Evolutionary conservation across 768 basidiomycete genomes (phyloP).

Genomic region (Tylopilus cervinicoccineus): DNA sequence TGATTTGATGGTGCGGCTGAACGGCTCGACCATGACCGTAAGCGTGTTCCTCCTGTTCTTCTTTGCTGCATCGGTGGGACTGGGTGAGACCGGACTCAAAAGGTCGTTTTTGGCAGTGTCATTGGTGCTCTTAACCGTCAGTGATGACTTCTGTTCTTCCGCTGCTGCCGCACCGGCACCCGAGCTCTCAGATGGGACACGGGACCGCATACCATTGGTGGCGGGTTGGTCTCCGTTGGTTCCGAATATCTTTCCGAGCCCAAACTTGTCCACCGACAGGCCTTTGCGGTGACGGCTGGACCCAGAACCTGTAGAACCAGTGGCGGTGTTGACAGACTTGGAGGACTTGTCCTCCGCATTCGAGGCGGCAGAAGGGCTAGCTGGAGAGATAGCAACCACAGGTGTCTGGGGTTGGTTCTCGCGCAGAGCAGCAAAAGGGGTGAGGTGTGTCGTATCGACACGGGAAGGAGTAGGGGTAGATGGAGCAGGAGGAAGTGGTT

Average conservation of each 20-base stretch:
- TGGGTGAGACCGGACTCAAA: conserved; percentile 34
- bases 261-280: conserved; percentile 76
- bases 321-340: conserved; percentile 26
- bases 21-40: conserved; percentile 81
- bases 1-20: conserved; percentile 46
- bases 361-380: conserved; percentile 37
- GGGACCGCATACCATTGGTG: conserved; percentile 34
- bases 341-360: conserved; percentile 26
- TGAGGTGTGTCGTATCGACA: conserved; percentile 19
- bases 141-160: conserved; percentile 17
- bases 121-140: conserved; percentile 3
- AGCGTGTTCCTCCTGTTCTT: conserved; percentile 77
- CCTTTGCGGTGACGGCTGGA: conserved; percentile 60
- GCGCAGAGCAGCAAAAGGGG: conserved; percentile 25
- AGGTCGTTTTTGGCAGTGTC: conserved; percentile 29
- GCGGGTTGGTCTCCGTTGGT: conserved; percentile 33
- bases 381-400: conserved; percentile 37
- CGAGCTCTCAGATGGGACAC: conserved; percentile 42
- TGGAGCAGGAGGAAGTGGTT: conserved; percentile 31
- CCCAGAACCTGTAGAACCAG: conserved; percentile 36
- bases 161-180: conserved; percentile 17
- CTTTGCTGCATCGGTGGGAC: conserved; percentile 38
- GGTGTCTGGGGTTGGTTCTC: conserved; percentile 29
- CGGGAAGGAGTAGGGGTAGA: conserved; percentile 17
- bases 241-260: conserved; percentile 71